Evolutionary conservation across 352 stramenopile species (phyloP), one percentile per base, ranked within the genome.

Genomic region (Globisporangium irregulare): DNA sequence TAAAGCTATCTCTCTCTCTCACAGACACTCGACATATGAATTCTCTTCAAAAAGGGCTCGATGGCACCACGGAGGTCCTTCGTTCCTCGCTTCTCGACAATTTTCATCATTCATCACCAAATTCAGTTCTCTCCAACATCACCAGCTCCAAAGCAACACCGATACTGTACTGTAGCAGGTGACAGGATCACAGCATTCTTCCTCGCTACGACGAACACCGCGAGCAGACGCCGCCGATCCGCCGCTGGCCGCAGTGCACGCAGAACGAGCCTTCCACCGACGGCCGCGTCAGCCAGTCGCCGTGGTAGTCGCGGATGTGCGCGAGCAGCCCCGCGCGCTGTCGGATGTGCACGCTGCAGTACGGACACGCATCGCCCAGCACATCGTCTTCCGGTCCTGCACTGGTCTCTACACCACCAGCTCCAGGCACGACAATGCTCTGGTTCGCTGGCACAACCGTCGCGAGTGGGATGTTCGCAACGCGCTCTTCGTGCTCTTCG

Each of bases 221-320:
- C 54, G 79, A 71, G 57, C 81, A 89, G 18, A 38, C 60, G 55
- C 78, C 79, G 22, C 83, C 69, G 25, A 77, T 69, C 38, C 70
- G 75, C 24, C 76, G 76, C 27, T 72, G 79, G 15, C 81, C 81
- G 57, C 81, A 89, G 41, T 77, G 67, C 12, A 75, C 75, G 67
- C 81, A 89, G 66, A 86, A 89, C 4, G 79, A 70, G 38, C 81
- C 81, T 29, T 73, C 75, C 15, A 87, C 64, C 3, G 77, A 80
- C 67, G 73, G 72, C 20, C 78, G 81, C 41, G 83, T 71, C 68
- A 87, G 38, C n/a, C 82, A 84, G 61, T 89, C 79, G 10, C 78
- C 79, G 46, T 89, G 81, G 25, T 74, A 68, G 56, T 89, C 79
- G 14, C 77, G 75, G 56, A 89, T 86, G 63, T 89, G 81, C 15